Evolutionary conservation across 2,329 filamentous ascomycete genomes (phyloP).

Genomic region (Fusarium coffeatum): DNA sequence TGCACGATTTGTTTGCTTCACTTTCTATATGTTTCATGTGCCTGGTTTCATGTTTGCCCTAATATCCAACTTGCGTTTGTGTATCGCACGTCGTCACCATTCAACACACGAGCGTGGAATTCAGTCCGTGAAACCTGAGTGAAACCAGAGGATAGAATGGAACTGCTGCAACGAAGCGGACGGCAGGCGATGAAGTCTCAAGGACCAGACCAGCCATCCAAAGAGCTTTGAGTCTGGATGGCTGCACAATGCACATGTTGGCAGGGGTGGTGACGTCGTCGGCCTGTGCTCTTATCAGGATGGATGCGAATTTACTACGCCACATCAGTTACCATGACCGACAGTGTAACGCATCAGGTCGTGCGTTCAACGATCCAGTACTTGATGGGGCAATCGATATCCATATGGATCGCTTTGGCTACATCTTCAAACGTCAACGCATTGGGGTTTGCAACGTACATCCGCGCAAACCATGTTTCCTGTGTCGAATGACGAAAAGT

Average conservation of each 20-base stretch:
- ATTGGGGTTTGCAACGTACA: slow-evolving; percentile 7
- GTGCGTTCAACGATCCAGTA: slow-evolving; percentile 6
- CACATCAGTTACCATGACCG: slow-evolving; percentile 25
- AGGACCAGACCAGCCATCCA: slow-evolving; percentile 26
- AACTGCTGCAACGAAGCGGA: slow-evolving; percentile 24
- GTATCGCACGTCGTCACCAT: background rate
- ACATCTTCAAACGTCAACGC: slow-evolving; percentile 1
- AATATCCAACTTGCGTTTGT: background rate
- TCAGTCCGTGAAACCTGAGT: slow-evolving; percentile 9
- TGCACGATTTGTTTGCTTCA: slow-evolving; percentile 31
- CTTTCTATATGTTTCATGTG: slow-evolving; percentile 16
- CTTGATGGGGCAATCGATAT: slow-evolving; percentile 6
- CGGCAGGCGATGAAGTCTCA: slow-evolving; percentile 23
- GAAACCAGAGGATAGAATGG: slow-evolving; percentile 14
- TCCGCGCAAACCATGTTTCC: slow-evolving; percentile 15
- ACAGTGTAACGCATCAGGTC: slow-evolving; percentile 16
- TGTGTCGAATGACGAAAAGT: slow-evolving; percentile 25
- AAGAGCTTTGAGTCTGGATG: slow-evolving; percentile 22
- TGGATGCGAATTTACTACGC: slow-evolving; percentile 34
- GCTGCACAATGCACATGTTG: slow-evolving; percentile 12
- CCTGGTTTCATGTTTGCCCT: slow-evolving; percentile 10
- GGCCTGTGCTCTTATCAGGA: slow-evolving; percentile 23
- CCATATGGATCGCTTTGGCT: background rate
- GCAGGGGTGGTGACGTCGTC: slow-evolving; percentile 37
- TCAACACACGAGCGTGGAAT: slow-evolving; percentile 1